Conservation (phyloP, 768 basidiomycete species). For the Macrolepiota fuliginosa region DNA sequence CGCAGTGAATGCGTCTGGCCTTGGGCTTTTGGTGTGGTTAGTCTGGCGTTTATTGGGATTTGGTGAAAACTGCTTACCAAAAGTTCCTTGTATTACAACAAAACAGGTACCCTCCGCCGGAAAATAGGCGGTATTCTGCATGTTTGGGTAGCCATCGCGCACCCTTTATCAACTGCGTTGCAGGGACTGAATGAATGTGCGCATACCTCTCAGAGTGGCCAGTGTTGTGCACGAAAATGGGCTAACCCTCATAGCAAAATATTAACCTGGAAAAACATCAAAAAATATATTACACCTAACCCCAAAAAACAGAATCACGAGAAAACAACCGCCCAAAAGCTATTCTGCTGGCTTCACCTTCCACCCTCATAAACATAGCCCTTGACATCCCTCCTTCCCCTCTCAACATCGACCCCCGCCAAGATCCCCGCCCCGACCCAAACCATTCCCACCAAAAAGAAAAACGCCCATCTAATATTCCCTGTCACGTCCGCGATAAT, state of each 20-base stretch:
- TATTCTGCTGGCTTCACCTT: not conserved
- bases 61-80: too few relatives aligned
- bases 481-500: constrained; percentile 85
- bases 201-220: too few relatives aligned
- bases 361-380: constrained; percentile 26
- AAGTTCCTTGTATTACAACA: too few relatives aligned
- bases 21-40: too few relatives aligned
- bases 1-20: too few relatives aligned
- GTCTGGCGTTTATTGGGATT: too few relatives aligned
- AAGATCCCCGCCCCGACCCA: constrained; percentile 81
- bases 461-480: constrained; percentile 89
- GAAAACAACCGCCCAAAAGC: not conserved
- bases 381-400: constrained; percentile 53
- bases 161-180: too few relatives aligned
- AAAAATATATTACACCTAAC: not conserved
- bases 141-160: too few relatives aligned
- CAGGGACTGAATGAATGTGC: too few relatives aligned
- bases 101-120: too few relatives aligned
- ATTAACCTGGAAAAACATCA: not conserved
- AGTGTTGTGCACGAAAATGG: too few relatives aligned
- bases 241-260: not conserved
- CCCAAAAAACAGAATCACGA: not conserved
- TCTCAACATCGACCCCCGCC: constrained; percentile 62
- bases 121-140: too few relatives aligned
- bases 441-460: constrained; percentile 83